phyloP scores from a whole-genome alignment of 192 early-diverging fungal genomes.

The Rhizoclosmatium sp. region DNA sequence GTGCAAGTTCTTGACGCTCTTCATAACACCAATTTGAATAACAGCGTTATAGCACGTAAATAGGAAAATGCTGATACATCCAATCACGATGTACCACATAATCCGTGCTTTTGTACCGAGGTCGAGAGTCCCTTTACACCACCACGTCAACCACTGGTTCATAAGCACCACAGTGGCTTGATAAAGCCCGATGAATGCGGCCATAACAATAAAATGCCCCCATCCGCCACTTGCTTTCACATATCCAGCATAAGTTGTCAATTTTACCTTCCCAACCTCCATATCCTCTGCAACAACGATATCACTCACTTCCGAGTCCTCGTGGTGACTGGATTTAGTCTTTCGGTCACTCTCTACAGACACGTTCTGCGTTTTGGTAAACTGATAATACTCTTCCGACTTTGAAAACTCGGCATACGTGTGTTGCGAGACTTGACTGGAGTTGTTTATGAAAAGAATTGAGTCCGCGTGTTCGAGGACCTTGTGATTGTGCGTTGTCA shows the following conservation, averaged over 20 bases:
- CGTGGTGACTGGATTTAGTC: background rate
- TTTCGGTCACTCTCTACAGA: background rate
- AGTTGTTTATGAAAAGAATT: conserved; percentile 12
- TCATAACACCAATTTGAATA: conserved; percentile 11
- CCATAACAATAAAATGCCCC: background rate
- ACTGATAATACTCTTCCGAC: background rate
- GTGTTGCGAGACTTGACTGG: conserved; percentile 1
- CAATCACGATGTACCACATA: conserved; percentile 29
- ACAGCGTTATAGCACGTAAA: conserved; percentile 18
- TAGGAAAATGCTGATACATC: conserved; percentile 28
- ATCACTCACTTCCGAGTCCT: background rate
- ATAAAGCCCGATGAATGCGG: background rate
- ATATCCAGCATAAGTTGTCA: conserved; percentile 1
- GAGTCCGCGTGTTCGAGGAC: conserved; percentile 10
- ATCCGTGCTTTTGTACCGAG: conserved; percentile 8
- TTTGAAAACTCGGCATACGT: background rate
- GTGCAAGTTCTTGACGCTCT: conserved; percentile 51
- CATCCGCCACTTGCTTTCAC: background rate
- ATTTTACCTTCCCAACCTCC: conserved; percentile 19
- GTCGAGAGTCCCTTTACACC: background rate
- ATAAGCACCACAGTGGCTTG: conserved; percentile 2
- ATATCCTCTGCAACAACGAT: conserved; percentile 17
- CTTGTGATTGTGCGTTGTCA: conserved; percentile 32
- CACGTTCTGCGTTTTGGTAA: background rate
- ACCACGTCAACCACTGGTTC: conserved; percentile 23